phyloP scores from a whole-genome alignment of 176 grass and related monocot genomes.

The Oryza glaberrima region DNA sequence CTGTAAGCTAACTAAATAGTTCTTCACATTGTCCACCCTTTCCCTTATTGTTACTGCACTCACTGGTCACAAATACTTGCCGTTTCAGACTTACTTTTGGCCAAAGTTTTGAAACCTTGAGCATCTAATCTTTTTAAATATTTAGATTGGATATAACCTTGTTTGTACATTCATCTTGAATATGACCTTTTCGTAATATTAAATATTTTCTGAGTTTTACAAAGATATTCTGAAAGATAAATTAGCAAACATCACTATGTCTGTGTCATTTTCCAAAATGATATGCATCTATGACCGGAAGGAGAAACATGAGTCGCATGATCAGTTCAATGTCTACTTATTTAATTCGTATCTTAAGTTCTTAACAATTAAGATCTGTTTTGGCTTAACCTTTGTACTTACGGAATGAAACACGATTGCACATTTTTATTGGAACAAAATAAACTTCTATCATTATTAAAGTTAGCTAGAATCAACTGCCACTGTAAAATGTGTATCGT shows the following conservation, averaged over 20 bases:
- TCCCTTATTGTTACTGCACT: not conserved
- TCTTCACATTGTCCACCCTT: slow-evolving; percentile 22
- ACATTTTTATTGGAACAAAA: slow-evolving; percentile 9
- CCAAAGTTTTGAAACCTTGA: not conserved
- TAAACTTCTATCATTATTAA: not conserved
- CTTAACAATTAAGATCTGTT: not conserved
- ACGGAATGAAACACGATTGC: not conserved
- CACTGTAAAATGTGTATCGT: not conserved
- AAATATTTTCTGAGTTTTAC: not conserved
- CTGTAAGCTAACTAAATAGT: slow-evolving; percentile 61
- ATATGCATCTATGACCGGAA: not conserved
- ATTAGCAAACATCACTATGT: not conserved
- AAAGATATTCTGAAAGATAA: not conserved
- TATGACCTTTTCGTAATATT: not conserved
- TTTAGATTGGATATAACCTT: not conserved
- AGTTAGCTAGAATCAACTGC: slow-evolving; percentile 15
- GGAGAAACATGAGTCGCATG: not conserved
- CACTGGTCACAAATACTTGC: not conserved
- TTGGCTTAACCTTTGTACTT: not conserved
- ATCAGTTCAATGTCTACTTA: slow-evolving; percentile 7
- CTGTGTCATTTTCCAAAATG: not conserved
- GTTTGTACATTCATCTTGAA: not conserved
- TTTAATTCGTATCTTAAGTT: not conserved
- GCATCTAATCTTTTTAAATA: not conserved
- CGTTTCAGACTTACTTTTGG: not conserved